Base-by-base conservation (phyloP, 345 rosid species). In the Rhizophora apiculata region DNA sequence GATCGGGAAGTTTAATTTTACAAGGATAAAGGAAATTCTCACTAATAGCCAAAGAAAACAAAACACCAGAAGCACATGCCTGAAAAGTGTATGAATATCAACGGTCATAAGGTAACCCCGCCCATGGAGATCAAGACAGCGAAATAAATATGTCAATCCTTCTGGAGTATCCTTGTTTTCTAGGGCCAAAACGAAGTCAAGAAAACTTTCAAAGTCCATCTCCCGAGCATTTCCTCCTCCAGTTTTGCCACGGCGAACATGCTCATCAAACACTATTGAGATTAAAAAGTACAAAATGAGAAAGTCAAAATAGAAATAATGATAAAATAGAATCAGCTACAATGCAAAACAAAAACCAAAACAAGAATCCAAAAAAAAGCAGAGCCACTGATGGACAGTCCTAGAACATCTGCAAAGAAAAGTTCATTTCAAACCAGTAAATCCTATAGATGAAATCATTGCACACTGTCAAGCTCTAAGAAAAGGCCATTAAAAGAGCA, bases 151-250 rank as follows among this genome's bases (percentile, higher is more conserved):
- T 56, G 96, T 90, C 67, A 96, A 83, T 27, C 98, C 99, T 82
- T 92, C 99, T 6, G 98, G 90, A 55, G 98, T 89, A 82, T 96
- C 99, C 75, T 92, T 96, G 84, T 92, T 96, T 75, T 96, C 99
- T 72, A 89, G 82, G 69, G 99, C 97, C 71, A 96, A 86, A 73
- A 96, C 97, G 68, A 96, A 96, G 84, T 89, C 98, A 0, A 96
- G 90, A 81, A 92, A 96, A 64, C 97, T 90, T 76, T 87, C 90
- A 20, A 92, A 92, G 67, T 96, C 98, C 99, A 96, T 96, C 85
- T 96, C 99, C 74, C 99, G 72, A 59, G 92, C 58, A 77, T 84
- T 88, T 64, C 85, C 86, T 64, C 87, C 81, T 4, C 86, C 84
- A 63, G 56, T 84, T 80, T 90, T 92, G 54, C 91, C 89, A 54